A percentile compares a stretch with the other conserved stretches of the same genome.
Conservation (phyloP, 2,329 filamentous ascomycete genomes). For the Penicillium sp. region DNA sequence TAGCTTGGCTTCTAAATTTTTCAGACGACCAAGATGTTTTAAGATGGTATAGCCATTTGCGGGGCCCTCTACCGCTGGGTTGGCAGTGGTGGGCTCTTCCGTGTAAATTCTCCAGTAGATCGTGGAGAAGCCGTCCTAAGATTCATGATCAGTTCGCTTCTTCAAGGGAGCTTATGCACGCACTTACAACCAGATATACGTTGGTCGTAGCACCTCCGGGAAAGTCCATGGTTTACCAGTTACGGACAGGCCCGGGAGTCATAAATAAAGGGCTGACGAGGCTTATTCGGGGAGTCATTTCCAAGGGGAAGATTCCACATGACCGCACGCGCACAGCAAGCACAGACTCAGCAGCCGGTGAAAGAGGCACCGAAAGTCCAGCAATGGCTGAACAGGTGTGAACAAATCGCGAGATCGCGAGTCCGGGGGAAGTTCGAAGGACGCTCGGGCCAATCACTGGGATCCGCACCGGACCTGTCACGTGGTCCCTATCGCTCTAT, state of each 20-base stretch:
- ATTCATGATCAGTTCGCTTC: constrained; percentile 20
- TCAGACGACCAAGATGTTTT: constrained; percentile 40
- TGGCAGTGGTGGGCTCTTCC: constrained; percentile 34
- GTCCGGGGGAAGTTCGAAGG: constrained; percentile 34
- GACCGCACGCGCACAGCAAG: constrained; percentile 20
- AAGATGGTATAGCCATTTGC: constrained; percentile 39
- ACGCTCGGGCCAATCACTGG: constrained; percentile 32
- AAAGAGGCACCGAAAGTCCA: background rate
- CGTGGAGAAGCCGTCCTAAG: constrained; percentile 43
- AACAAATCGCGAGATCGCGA: constrained; percentile 13
- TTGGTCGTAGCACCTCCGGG: constrained; percentile 43
- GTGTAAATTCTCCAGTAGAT: constrained; percentile 46
- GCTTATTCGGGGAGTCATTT: constrained; percentile 34
- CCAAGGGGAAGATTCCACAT: constrained; percentile 24
- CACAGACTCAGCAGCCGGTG: constrained; percentile 16
- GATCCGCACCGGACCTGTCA: constrained; percentile 23
- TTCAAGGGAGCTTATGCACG: background rate
- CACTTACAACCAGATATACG: constrained; percentile 42
- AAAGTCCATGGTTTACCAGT: constrained; percentile 43
- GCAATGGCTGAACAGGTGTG: constrained; percentile 11
- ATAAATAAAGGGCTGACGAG: constrained; percentile 25
- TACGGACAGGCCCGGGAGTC: constrained; percentile 28
- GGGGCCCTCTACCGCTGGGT: constrained; percentile 30
- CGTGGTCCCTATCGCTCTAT: constrained; percentile 35
- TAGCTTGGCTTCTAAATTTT: constrained; percentile 38